phyloP scores from a whole-genome alignment of 352 stramenopile genomes.

The Elongisporangium anandrum region DNA sequence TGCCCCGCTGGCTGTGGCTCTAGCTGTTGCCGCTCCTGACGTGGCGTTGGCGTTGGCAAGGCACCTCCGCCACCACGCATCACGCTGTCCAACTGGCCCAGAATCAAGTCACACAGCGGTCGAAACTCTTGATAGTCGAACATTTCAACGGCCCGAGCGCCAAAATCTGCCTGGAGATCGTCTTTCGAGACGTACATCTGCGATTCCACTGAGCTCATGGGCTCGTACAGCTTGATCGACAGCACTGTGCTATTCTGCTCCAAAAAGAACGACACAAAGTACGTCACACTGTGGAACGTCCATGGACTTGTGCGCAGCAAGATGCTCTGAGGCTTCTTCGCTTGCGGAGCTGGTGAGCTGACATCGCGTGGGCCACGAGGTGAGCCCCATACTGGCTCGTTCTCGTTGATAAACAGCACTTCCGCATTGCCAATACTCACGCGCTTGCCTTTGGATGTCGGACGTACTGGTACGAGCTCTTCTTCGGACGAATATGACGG shows the following conservation, averaged over 20 bases:
- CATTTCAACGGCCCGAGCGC: slow-evolving; percentile 21
- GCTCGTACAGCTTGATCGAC: slow-evolving; percentile 77
- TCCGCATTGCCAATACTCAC: slow-evolving; percentile 63
- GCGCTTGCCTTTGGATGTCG: slow-evolving; percentile 34
- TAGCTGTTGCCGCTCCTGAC: slow-evolving; percentile 8
- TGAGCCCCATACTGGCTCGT: slow-evolving; percentile 36
- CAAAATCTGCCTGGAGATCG: slow-evolving; percentile 60
- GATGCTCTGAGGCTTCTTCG: slow-evolving; percentile 16
- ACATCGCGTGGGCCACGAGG: slow-evolving; percentile 2
- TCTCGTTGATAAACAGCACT: slow-evolving; percentile 73
- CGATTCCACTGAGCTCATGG: slow-evolving; percentile 72
- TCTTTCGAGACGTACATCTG: slow-evolving; percentile 56
- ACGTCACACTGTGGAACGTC: slow-evolving; percentile 60
- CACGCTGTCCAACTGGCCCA: slow-evolving; percentile 53
- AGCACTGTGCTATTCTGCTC: slow-evolving; percentile 27
- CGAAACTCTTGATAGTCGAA: slow-evolving; percentile 49
- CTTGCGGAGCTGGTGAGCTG: background rate
- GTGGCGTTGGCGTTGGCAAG: slow-evolving; percentile 6
- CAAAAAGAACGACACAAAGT: slow-evolving; percentile 81
- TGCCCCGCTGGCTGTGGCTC: slow-evolving; percentile 8
- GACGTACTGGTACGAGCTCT: slow-evolving; percentile 6
- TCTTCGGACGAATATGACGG: slow-evolving; percentile 7
- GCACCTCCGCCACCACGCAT: slow-evolving; percentile 16
- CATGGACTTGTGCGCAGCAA: slow-evolving; percentile 62
- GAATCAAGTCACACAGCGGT: slow-evolving; percentile 54